Percentiles rank a stretch among this genome's conserved stretches.
Conservation (phyloP, 2,329 filamentous ascomycete species). For the Neobulgaria alba region DNA sequence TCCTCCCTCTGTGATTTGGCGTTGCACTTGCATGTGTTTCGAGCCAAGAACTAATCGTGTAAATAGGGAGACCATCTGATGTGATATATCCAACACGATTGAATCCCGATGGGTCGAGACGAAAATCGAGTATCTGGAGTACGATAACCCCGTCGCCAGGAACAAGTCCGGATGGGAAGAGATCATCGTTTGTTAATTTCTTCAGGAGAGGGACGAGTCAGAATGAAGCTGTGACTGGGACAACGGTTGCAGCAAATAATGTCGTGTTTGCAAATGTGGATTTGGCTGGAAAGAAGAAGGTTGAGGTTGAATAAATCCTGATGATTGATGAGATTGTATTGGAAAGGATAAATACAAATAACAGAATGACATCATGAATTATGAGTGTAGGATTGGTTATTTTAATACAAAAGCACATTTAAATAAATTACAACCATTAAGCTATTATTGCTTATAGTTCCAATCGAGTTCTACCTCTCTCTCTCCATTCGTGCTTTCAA, state of each 20-base stretch:
- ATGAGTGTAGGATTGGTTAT: no score
- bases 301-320: not conserved
- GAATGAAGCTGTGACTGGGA: no score
- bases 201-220: constrained; percentile 14
- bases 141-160: constrained; percentile 7
- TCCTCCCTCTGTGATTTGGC: no score
- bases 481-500: no score
- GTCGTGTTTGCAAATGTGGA: not conserved
- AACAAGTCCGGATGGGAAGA: constrained; percentile 14
- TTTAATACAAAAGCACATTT: no score
- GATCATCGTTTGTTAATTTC: constrained; percentile 11
- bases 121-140: constrained; percentile 19
- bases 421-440: no score
- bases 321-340: no score
- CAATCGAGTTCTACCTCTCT: no score
- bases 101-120: constrained; percentile 16
- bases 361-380: no score
- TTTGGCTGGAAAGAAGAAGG: not conserved
- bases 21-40: no score
- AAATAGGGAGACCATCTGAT: constrained; percentile 24
- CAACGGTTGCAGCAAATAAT: not conserved
- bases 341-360: no score
- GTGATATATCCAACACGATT: constrained; percentile 17
- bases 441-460: no score
- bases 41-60: not conserved